Evolutionary conservation across 1,284 basidiomycete species (phyloP).

Genomic region (Psilocybe mexicana): DNA sequence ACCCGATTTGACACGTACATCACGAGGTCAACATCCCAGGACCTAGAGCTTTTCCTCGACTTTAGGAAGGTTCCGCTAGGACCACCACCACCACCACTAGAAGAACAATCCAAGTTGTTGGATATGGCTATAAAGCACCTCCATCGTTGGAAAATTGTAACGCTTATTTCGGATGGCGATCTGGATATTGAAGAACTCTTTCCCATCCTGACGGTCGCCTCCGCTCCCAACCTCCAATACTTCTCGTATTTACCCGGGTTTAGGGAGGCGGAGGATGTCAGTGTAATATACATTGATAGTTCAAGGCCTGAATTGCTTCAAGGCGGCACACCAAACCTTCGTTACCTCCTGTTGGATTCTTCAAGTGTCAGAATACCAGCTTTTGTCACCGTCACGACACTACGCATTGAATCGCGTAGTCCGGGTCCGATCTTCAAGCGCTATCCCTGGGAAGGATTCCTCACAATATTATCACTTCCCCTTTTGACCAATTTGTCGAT

Average conservation of each 20-base stretch:
- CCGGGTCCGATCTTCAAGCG: background rate
- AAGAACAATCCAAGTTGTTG: background rate
- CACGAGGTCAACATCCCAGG: background rate
- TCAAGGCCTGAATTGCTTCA: slow-evolving; percentile 7
- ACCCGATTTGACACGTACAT: slow-evolving; percentile 1
- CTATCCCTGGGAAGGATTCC: background rate
- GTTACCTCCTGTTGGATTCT: slow-evolving; percentile 8
- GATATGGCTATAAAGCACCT: background rate
- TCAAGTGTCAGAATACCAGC: slow-evolving; percentile 1
- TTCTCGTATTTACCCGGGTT: too few species aligned
- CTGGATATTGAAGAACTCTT: background rate
- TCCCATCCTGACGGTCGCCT: background rate
- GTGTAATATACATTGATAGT: background rate
- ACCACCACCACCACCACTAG: background rate
- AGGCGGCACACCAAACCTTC: slow-evolving; percentile 15
- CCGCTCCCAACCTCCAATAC: too few species aligned
- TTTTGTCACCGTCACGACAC: slow-evolving; percentile 16
- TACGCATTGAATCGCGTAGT: slow-evolving; percentile 12
- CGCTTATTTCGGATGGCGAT: background rate
- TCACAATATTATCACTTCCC: slow-evolving; percentile 11
- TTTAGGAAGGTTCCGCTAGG: background rate
- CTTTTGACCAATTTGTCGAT: slow-evolving; percentile 13
- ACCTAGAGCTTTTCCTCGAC: slow-evolving; percentile 3
- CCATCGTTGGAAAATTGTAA: slow-evolving; percentile 1
- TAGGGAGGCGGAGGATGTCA: background rate